Evolutionary conservation across 208 protist genomes (phyloP).

Genomic region (Lotmaria passim): DNA sequence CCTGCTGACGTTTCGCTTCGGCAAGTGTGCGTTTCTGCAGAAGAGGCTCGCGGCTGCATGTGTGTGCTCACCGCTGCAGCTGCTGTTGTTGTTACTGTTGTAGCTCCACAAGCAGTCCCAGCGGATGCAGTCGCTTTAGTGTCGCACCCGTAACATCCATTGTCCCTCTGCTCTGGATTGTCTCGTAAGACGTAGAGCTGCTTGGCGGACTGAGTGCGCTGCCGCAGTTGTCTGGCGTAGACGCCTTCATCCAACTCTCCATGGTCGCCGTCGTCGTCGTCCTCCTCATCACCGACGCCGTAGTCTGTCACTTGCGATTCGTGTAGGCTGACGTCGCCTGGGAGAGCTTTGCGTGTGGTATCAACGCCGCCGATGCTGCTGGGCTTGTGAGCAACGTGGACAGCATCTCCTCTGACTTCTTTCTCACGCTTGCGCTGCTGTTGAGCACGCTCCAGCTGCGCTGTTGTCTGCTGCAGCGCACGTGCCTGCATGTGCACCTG

Average conservation of each 20-base stretch:
- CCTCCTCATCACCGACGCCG: conserved; percentile 2
- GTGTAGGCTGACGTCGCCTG: conserved; percentile 30
- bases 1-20: too few species aligned
- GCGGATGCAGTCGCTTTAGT: not conserved
- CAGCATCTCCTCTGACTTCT: too few species aligned
- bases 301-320: conserved; percentile 22
- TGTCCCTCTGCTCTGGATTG: not conserved
- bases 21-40: too few species aligned
- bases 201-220: conserved; percentile 32
- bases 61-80: too few species aligned
- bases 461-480: not conserved
- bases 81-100: too few species aligned
- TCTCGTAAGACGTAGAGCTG: conserved; percentile 19
- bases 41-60: too few species aligned
- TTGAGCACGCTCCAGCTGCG: not conserved
- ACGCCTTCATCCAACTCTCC: conserved; percentile 6
- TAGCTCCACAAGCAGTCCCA: not conserved
- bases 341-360: conserved; percentile 17
- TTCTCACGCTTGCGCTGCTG: not conserved
- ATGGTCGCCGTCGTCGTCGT: not conserved
- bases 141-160: not conserved
- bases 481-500: conserved; percentile 15
- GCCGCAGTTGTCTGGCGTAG: conserved; percentile 42
- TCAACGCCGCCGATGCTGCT: not conserved
- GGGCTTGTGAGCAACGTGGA: too few species aligned